phyloP scores from a whole-genome alignment of 192 early-diverging fungal species.

The Gonapodya sp. region DNA sequence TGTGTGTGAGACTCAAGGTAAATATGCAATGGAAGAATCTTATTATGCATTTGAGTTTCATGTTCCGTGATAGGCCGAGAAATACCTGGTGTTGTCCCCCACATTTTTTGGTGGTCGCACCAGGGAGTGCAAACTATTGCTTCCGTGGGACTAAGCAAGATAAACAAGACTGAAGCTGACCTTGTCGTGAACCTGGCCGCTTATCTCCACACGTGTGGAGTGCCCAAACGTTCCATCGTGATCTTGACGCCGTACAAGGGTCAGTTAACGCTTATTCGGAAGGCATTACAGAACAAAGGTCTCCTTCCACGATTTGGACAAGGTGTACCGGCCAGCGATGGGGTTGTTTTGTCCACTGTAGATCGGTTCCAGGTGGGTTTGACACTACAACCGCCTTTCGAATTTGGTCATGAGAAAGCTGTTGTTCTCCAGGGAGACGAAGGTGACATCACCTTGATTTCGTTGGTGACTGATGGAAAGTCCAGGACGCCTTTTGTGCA shows the following conservation, averaged over 20 bases:
- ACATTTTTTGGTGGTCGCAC: conserved; percentile 27
- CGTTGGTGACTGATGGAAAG: conserved; percentile 21
- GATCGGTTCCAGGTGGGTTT: conserved; percentile 24
- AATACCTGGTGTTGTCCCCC: conserved; percentile 20
- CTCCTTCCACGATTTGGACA: conserved; percentile 16
- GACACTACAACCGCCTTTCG: background rate
- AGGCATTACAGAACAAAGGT: conserved; percentile 14
- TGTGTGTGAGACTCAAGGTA: background rate
- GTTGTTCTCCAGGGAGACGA: conserved; percentile 1
- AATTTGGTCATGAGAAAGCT: background rate
- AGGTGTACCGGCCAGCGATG: conserved; percentile 10
- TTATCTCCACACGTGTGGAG: conserved; percentile 19
- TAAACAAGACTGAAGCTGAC: conserved; percentile 19
- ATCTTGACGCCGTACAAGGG: conserved; percentile 31
- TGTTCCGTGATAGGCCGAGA: conserved; percentile 15
- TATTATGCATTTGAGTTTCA: background rate
- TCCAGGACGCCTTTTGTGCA: conserved; percentile 23
- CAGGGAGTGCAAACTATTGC: conserved; percentile 15
- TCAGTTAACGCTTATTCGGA: conserved; percentile 23
- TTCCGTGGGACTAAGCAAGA: conserved; percentile 22
- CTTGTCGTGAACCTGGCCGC: conserved; percentile 20
- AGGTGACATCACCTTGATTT: conserved; percentile 19
- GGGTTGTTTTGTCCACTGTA: conserved; percentile 16
- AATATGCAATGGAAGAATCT: background rate
- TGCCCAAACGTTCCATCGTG: conserved; percentile 23